phyloP scores from a whole-genome alignment of 441 rosid species.

The Bruguiera hainesii region DNA sequence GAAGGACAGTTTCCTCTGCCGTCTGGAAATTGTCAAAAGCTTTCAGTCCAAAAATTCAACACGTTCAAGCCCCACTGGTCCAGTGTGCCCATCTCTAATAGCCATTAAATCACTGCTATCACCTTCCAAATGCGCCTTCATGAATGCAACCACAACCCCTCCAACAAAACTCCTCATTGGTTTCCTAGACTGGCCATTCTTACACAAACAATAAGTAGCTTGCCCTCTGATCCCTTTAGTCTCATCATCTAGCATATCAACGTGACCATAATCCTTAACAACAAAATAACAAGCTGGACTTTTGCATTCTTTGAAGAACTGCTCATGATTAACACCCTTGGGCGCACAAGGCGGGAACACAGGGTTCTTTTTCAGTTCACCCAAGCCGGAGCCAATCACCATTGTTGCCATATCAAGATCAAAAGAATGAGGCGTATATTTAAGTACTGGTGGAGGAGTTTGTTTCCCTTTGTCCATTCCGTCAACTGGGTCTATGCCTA shows the following conservation, averaged over 20 bases:
- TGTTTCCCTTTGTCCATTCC: constrained; percentile 75
- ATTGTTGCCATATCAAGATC: constrained; percentile 54
- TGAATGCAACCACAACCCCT: constrained; percentile 65
- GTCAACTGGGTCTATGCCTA: constrained; percentile 86
- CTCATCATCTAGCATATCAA: constrained; percentile 83
- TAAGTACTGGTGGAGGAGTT: constrained; percentile 73
- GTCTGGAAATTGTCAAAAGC: background rate
- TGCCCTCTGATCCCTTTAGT: constrained; percentile 74
- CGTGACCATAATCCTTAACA: constrained; percentile 69
- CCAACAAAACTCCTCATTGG: constrained; percentile 87
- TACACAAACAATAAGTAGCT: constrained; percentile 68
- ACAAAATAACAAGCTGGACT: constrained; percentile 73
- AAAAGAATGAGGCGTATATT: constrained; percentile 67
- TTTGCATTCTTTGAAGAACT: constrained; percentile 67
- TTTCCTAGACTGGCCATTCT: constrained; percentile 66
- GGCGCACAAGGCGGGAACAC: constrained; percentile 89
- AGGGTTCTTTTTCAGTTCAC: constrained; percentile 54
- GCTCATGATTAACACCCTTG: constrained; percentile 70
- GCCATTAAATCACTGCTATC: constrained; percentile 43
- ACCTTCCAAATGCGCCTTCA: constrained; percentile 58
- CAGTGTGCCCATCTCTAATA: constrained; percentile 48
- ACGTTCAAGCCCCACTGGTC: constrained; percentile 55
- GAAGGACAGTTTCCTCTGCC: too few species aligned
- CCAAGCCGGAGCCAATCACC: constrained; percentile 82
- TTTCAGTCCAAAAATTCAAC: constrained; percentile 38